Evolutionary conservation across 768 basidiomycete genomes (phyloP), one percentile per base, ranked within the genome.

Genomic region (Auriscalpium microsporum): DNA sequence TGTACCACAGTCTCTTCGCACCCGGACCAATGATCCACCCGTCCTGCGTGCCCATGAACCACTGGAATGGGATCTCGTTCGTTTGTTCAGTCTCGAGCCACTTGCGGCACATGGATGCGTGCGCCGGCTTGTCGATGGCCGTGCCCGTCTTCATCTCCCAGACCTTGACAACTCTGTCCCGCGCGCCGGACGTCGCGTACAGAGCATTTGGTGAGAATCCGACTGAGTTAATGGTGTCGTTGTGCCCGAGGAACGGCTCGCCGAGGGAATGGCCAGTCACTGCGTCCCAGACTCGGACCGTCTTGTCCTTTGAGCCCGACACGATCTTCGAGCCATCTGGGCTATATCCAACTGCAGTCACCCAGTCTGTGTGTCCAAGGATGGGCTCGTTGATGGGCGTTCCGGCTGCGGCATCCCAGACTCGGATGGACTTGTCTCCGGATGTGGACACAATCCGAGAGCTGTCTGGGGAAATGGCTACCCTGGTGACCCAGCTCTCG

Each of bases 271-370:
- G 28, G 38, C 52, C 52, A 4, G n/a, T 42, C 10, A 11, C 44
- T 10, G 36, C 52, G 21, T 42, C 38, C 52, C 52, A 52, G 21
- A 52, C 8, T 10, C 36, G 19, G n/a, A 52, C 33, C 7, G 50
- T 52, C 19, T 51, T 8, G 19, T 61, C 59, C 8, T 35, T 23
- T 11, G 54, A 59, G 21, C 54, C 34, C 1, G 36, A 49, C 19
- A 42, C 52, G 23, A 60, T 8, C 2, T 44, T 40, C 1, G 6
- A 3, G 6, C 57, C 51, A 19, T 57, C 56, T 10, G 51, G 56
- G 1, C 51, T 52, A 34, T 37, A 57, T 10, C 21, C 45, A 13
- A 56, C 51, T 21, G 51, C 44, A 4, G 9, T 13, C 8, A 56
- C 36, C 44, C 21, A 33, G 44, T 44, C 44, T 8, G 14, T 23